Conservation (phyloP, 306 rosid species). For the Oemleria cerasiformis region DNA sequence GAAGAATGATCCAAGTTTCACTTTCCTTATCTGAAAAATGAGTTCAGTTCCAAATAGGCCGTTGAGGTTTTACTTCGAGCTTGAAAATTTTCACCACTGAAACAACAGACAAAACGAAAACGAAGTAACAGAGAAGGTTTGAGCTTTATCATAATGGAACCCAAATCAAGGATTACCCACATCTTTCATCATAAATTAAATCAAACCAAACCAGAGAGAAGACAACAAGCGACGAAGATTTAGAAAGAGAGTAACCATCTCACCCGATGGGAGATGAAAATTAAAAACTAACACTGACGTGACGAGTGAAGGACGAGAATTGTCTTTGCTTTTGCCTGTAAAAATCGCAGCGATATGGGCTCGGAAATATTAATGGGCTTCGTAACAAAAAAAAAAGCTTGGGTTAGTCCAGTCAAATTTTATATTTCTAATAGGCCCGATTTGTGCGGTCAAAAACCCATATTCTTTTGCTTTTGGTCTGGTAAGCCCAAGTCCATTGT, state of each 20-base stretch:
- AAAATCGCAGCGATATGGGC: not conserved
- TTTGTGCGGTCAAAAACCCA: not conserved
- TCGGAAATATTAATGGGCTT: not conserved
- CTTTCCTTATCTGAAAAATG: not conserved
- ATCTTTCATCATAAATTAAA: not conserved
- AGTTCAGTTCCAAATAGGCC: not conserved
- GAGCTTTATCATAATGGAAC: not conserved
- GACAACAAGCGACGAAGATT: not conserved
- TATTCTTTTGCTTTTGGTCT: too few species aligned
- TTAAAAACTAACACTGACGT: not conserved
- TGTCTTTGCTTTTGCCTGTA: not conserved
- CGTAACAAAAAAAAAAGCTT: not conserved
- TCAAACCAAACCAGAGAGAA: not conserved
- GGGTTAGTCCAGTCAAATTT: not conserved
- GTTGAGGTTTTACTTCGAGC: not conserved
- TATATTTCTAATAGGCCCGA: not conserved
- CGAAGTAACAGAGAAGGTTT: not conserved
- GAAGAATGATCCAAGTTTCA: not conserved
- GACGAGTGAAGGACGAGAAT: not conserved
- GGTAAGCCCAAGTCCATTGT: too few species aligned
- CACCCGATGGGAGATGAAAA: not conserved
- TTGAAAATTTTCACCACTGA: not conserved
- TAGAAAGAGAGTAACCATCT: not conserved
- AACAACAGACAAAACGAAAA: not conserved
- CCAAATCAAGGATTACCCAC: not conserved